These are phyloP conservation scores for Pythium myriotylum DNA, from an alignment of 352 stramenopile genomes.

Conservation along the genomic window DNA sequence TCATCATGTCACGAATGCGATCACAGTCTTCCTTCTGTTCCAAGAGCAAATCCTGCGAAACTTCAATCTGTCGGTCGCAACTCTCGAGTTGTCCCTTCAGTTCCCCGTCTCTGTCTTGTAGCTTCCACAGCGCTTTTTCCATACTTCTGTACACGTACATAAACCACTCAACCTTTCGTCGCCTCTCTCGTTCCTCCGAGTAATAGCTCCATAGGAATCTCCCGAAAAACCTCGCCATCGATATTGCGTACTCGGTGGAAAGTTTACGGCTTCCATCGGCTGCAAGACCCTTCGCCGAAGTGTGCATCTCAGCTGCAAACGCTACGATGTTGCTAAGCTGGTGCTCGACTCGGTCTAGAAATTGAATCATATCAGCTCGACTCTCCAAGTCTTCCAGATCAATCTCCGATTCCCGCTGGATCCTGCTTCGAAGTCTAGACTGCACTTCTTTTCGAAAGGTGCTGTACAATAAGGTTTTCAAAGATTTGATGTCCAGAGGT, in stretches of 20 bases:
- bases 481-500: constrained; percentile 24
- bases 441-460: constrained; percentile 52
- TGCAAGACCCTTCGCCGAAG: constrained; percentile 2
- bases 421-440: constrained; percentile 11
- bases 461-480: constrained; percentile 43
- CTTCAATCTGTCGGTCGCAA: constrained; percentile 36
- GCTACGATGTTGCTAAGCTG: constrained; percentile 25
- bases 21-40: constrained; percentile 52
- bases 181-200: constrained; percentile 3
- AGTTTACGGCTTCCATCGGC: constrained; percentile 4
- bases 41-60: constrained; percentile 27
- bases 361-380: constrained; percentile 19
- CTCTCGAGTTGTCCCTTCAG: constrained; percentile 15
- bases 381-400: not conserved
- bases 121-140: constrained; percentile 42
- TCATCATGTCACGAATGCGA: constrained; percentile 57
- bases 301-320: constrained; percentile 34
- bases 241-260: constrained; percentile 13
- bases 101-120: constrained; percentile 34
- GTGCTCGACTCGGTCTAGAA: constrained; percentile 28
- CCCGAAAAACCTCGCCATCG: constrained; percentile 25
- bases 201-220: constrained; percentile 27
- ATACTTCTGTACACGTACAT: constrained; percentile 35
- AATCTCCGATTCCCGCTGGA: not conserved
- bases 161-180: constrained; percentile 27